Conservation (phyloP, 2,329 filamentous ascomycete species). For the Colletotrichum shisoi region DNA sequence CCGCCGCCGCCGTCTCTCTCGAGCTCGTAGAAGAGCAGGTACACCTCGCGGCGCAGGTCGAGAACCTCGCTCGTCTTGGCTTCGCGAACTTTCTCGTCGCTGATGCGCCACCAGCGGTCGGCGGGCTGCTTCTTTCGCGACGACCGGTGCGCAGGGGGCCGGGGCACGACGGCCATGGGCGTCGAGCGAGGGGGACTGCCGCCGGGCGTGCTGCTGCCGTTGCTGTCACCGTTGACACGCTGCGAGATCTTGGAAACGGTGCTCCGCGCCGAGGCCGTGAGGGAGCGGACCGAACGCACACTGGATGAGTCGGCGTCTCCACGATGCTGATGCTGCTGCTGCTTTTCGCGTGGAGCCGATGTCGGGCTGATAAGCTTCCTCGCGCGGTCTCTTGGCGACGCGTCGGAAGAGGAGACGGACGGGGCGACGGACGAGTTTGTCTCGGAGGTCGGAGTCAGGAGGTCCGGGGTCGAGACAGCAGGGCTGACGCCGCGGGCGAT, state of each 20-base stretch:
- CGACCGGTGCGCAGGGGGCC: conserved; percentile 47
- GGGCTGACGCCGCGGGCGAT: conserved; percentile 52
- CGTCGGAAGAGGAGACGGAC: conserved; percentile 47
- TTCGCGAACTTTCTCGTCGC: conserved; percentile 95
- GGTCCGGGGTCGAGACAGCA: conserved; percentile 57
- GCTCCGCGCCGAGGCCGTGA: conserved; percentile 64
- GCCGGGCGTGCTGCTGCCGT: conserved; percentile 36
- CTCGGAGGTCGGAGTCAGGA: conserved; percentile 52
- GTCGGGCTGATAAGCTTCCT: conserved; percentile 31
- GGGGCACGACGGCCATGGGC: conserved; percentile 40
- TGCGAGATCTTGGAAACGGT: conserved; percentile 60
- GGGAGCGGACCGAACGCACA: conserved; percentile 64
- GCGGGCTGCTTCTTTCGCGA: conserved; percentile 64
- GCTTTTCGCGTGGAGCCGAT: conserved; percentile 46
- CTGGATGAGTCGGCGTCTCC: conserved; percentile 61
- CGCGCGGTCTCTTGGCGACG: conserved; percentile 39
- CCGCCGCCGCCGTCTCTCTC: conserved; percentile 57
- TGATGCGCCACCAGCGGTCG: conserved; percentile 96
- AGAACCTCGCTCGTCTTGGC: conserved; percentile 91
- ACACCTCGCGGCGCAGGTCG: conserved; percentile 94
- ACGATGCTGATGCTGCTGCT: conserved; percentile 26
- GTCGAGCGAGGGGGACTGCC: conserved; percentile 40
- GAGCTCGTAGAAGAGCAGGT: conserved; percentile 94
- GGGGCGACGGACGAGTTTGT: conserved; percentile 51
- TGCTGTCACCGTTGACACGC: conserved; percentile 43